phyloP scores from a whole-genome alignment of 306 rosid species.

The Elaeagnus macrophylla region DNA sequence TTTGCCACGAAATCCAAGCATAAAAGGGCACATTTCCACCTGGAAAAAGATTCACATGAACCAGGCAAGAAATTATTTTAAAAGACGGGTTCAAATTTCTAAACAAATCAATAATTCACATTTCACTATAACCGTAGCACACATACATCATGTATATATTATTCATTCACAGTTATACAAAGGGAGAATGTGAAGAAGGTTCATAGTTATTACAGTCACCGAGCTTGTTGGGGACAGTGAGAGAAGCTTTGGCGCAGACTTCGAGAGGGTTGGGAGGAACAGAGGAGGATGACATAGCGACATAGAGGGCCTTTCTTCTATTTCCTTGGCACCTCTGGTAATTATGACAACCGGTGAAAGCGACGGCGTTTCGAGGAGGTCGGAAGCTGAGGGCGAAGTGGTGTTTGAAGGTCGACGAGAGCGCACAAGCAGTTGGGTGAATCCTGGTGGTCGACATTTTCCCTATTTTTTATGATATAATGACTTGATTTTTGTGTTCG shows the following conservation, averaged over 20 bases:
- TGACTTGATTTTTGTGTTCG: too few species aligned
- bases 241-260: constrained; percentile 62
- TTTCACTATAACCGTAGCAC: too few species aligned
- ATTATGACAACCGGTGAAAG: constrained; percentile 16
- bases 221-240: constrained; percentile 44
- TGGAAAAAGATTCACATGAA: too few species aligned
- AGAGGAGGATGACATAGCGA: constrained; percentile 49
- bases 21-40: too few species aligned
- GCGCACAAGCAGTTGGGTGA: constrained; percentile 48
- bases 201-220: constrained; percentile 63
- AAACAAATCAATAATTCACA: too few species aligned
- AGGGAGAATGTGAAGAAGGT: not conserved
- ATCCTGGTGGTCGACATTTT: constrained; percentile 47
- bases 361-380: constrained; percentile 22
- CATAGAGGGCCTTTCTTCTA: constrained; percentile 22
- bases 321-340: constrained; percentile 7
- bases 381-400: constrained; percentile 19
- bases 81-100: too few species aligned
- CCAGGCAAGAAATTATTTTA: too few species aligned
- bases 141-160: too few species aligned
- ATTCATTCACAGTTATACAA: too few species aligned
- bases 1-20: too few species aligned
- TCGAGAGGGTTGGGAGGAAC: constrained; percentile 44
- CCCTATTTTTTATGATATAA: not conserved
- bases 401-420: constrained; percentile 50